phyloP scores from a whole-genome alignment of 2,329 filamentous ascomycete species.

The Hirsutella minnesotensis region DNA sequence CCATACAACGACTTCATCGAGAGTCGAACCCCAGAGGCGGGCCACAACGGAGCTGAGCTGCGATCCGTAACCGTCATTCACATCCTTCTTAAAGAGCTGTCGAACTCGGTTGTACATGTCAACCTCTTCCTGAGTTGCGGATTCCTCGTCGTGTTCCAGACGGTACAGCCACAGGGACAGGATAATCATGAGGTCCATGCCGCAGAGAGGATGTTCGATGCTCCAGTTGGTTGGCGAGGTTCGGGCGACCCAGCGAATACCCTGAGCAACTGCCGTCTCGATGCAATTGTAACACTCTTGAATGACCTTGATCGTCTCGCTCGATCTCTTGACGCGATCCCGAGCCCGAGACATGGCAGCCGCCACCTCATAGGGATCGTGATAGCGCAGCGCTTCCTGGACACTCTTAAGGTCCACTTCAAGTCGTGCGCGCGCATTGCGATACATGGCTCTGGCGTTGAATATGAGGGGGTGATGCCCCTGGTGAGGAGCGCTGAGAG shows the following conservation, averaged over 20 bases:
- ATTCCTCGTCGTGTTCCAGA: conserved; percentile 97
- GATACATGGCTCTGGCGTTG: conserved; percentile 95
- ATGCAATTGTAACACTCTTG: conserved; percentile 97
- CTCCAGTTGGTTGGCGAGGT: conserved; percentile 98
- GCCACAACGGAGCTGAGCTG: conserved; percentile 94
- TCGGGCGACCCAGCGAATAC: conserved; percentile 94
- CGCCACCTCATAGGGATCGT: conserved; percentile 93
- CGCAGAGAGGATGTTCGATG: conserved; percentile 92
- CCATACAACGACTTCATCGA: conserved; percentile 98
- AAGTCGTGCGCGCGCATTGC: conserved; percentile 82
- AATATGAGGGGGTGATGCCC: conserved; percentile 94
- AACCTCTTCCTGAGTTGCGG: conserved; percentile 70
- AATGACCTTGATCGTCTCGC: conserved; percentile 98
- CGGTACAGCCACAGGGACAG: conserved; percentile 97
- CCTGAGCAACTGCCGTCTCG: conserved; percentile 86
- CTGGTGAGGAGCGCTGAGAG: conserved; percentile 87
- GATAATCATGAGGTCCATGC: conserved; percentile 94
- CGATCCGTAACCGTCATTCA: conserved; percentile 66
- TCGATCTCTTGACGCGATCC: conserved; percentile 86
- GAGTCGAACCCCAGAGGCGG: conserved; percentile 92
- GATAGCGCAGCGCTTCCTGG: conserved; percentile 91
- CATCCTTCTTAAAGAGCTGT: conserved; percentile 81
- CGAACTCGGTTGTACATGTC: conserved; percentile 90
- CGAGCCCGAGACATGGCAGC: conserved; percentile 92
- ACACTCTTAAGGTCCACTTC: conserved; percentile 94